Evolutionary conservation across 768 basidiomycete species (phyloP), one percentile per base, ranked within the genome.

Genomic region (Suillus subaureus): DNA sequence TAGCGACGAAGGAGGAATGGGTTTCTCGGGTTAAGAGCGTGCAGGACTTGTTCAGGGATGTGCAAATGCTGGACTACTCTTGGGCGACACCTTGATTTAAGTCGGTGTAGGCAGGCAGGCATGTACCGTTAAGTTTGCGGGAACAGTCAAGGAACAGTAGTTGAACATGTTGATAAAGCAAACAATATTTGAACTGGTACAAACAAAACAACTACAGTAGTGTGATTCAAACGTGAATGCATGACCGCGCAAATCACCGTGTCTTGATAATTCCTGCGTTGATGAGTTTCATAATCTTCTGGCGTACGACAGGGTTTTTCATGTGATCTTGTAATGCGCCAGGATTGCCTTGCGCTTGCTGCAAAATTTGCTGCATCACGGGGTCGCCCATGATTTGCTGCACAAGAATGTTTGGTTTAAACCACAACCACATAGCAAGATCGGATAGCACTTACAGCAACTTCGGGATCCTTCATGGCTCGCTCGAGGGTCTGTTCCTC

Each of bases 391-490:
- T 94, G 73, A 96, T 95, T 64, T 79, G 76, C 91, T 96, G 73
- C 28, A 66, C 18, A 51, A 63, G 26, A 40, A 47, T n/a, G 8
- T 18, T 21, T 45, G 43, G 23, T 75, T 7, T 69, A 63, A 35
- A 40, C 64, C 18, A 16, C 9, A 9, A 61, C 35, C 4, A 18
- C 21, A 28, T 47, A 55, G 62, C 51, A 18, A 28, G 16, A 35
- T 7, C 57, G 28, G 64, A 69, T 42, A 61, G 6, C 15, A 84
- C 92, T 70, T 80, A 94, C 92, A 69, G 91, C 93, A 62, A 98
- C 85, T 79, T 97, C 97, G 15, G 97, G 97, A 82, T 99, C 97
- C 62, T 94, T 86, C 96, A 98, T 97, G 9, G 97, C 97, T 61
- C 97, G 86, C 71, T 91, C 86, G 68, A 97, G 81, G 23, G 96